Conservation (phyloP, 108 stramenopile genomes). For the Fragilariopsis cylindrus region DNA sequence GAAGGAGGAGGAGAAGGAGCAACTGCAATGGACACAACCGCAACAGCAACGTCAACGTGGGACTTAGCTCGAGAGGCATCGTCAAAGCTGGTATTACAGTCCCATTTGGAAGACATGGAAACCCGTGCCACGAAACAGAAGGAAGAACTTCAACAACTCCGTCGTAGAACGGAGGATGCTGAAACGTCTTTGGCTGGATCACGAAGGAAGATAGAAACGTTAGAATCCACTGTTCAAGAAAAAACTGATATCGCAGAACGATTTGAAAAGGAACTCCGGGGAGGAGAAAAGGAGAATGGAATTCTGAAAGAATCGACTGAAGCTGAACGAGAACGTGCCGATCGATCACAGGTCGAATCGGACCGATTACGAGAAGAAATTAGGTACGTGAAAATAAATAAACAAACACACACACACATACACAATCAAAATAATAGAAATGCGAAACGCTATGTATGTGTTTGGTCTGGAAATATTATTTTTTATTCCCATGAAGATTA, state of each 20-base stretch:
- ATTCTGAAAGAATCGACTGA: slow-evolving; percentile 12
- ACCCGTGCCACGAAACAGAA: slow-evolving; percentile 19
- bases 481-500: no score
- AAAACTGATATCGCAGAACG: neutral
- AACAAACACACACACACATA: neutral
- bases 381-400: slow-evolving; percentile 50
- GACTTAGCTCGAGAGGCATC: slow-evolving; percentile 27
- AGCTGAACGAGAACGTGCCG: slow-evolving; percentile 33
- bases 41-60: slow-evolving; percentile 16
- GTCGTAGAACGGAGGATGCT: slow-evolving; percentile 8
- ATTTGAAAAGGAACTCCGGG: slow-evolving; percentile 8
- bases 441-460: no score
- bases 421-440: neutral
- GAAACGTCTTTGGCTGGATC: neutral
- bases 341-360: slow-evolving; percentile 55
- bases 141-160: slow-evolving; percentile 20
- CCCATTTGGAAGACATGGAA: slow-evolving; percentile 30
- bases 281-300: neutral
- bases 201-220: neutral
- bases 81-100: slow-evolving; percentile 24
- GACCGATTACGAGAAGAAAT: slow-evolving; percentile 72
- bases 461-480: neutral
- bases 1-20: neutral
- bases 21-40: slow-evolving; percentile 1
- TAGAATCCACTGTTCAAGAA: neutral